Percentiles rank a stretch among this genome's conserved stretches.
Evolutionary conservation across 805 yeast species (phyloP).

Genomic region (Metschnikowia kofuensis): DNA sequence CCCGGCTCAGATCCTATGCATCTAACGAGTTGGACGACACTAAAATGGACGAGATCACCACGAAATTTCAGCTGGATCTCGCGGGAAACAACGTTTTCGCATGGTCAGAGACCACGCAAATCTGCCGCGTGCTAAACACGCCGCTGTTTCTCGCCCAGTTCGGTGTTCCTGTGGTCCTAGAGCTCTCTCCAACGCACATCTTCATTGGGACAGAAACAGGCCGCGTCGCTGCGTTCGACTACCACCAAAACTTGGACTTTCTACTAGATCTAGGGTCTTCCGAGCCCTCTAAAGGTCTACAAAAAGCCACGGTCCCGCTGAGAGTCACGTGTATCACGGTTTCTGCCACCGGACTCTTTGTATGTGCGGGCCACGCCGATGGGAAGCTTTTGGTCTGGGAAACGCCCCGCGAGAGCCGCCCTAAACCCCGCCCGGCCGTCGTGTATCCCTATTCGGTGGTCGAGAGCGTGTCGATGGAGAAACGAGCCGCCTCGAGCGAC

Average conservation of each 20-base stretch:
- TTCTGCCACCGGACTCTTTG: conserved; percentile 55
- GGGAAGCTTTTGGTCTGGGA: conserved; percentile 77
- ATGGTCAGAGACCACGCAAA: conserved; percentile 26
- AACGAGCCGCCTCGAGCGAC: conserved; percentile 23
- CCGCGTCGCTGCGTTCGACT: conserved; percentile 61
- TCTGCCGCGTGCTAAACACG: conserved; percentile 21
- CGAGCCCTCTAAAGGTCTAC: not conserved
- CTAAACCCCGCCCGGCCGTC: not conserved
- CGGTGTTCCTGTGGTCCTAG: conserved; percentile 24
- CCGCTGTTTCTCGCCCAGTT: conserved; percentile 21
- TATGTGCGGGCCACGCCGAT: conserved; percentile 64
- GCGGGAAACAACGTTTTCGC: conserved; percentile 13
- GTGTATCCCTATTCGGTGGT: conserved; percentile 15
- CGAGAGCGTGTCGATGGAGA: conserved; percentile 7
- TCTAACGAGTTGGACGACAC: not conserved
- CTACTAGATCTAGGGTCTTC: conserved; percentile 25
- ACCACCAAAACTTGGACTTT: conserved; percentile 54
- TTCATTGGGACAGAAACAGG: conserved; percentile 75
- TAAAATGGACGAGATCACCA: not conserved
- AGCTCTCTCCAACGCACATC: conserved; percentile 35
- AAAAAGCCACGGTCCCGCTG: not conserved
- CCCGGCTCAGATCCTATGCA: not conserved
- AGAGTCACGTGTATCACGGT: conserved; percentile 27
- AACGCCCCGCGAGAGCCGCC: conserved; percentile 15
- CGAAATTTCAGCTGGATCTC: not conserved